phyloP scores from a whole-genome alignment of 2,329 filamentous ascomycete species.

The Colletotrichum tofieldiae region DNA sequence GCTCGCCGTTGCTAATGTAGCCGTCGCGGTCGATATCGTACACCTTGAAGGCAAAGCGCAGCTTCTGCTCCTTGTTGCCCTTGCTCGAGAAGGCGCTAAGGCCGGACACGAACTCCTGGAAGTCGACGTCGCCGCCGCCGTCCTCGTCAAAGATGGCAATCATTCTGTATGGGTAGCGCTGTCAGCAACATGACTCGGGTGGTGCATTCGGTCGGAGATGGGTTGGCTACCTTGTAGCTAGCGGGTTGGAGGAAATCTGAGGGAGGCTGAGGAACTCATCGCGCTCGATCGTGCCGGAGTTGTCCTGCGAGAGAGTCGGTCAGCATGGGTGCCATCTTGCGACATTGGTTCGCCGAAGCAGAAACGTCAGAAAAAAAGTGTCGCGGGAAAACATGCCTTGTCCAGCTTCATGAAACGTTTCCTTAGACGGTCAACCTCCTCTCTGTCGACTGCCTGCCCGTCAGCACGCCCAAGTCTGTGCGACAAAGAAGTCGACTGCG shows the following conservation, averaged over 20 bases:
- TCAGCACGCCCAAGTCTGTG: slow-evolving; percentile 38
- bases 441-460: slow-evolving; percentile 82
- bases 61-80: slow-evolving; percentile 99
- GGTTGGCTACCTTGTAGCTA: slow-evolving; percentile 84
- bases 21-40: slow-evolving; percentile 99
- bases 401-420: slow-evolving; percentile 99
- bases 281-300: slow-evolving; percentile 97
- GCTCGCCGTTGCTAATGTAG: slow-evolving; percentile 98
- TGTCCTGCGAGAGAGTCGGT: slow-evolving; percentile 74
- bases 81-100: slow-evolving; percentile 97
- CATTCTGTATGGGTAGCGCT: slow-evolving; percentile 76
- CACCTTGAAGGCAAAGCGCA: slow-evolving; percentile 98
- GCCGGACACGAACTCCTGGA: slow-evolving; percentile 97
- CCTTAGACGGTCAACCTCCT: slow-evolving; percentile 94
- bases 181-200: slow-evolving; percentile 10
- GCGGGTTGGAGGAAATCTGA: slow-evolving; percentile 97
- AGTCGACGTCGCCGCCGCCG: slow-evolving; percentile 97
- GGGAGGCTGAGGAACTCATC: slow-evolving; percentile 98
- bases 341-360: neutral
- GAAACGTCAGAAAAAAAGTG: neutral
- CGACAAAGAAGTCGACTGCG: slow-evolving; percentile 42
- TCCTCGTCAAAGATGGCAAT: slow-evolving; percentile 99
- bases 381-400: slow-evolving; percentile 74
- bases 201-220: neutral
- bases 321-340: slow-evolving; percentile 21